Base-by-base conservation (phyloP, 2,329 filamentous ascomycete species). In the Calycina herbarum region DNA sequence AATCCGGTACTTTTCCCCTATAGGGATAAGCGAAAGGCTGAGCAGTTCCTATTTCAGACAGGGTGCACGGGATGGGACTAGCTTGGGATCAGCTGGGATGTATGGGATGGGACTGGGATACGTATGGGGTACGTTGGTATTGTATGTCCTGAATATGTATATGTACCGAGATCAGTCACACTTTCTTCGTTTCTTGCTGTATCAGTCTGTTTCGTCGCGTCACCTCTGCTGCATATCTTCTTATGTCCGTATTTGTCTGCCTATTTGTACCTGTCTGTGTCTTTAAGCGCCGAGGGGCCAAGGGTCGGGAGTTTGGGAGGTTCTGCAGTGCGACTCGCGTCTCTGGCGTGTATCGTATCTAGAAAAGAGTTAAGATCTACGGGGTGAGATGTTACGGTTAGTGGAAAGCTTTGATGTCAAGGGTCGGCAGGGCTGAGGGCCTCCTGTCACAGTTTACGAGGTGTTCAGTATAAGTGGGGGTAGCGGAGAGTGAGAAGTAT, bases 271-370 rank as follows among this genome's bases (percentile, higher is more conserved):
- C 35, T 38, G 10, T 15, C 13, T 11, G 35, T 38, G 10, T 38
- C 3, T 38, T 38, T 38, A 38, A 38, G 35, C 35, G 35, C 35
- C 13, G 2, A 8, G 35, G 35, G 35, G 35, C 35, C 31, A 8
- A 8, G 31, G 31, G 31, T 33, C 31, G 31, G 5, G 10, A 11
- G 35, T 38, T 38, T 38, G 35, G 35, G 1, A 48, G 17, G 42
- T 20, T 24, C n/a, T 51, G 20, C 20, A 20, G 20, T 51, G 45
- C 45, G 45, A 51, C 20, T 51, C 45, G 45, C 45, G 45, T 48
- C 45, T 48, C 40, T 48, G n/a, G 45, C 45, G 45, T 51, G 45
- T 51, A 51, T 51, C 45, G n/a, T 11, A 20, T 51, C n/a, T 51
- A 48, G 42, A n/a, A 45, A 45, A 45, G 42, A 45, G 15, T 20